Conservation (phyloP, 2,329 filamentous ascomycete species). For the Fusarium albosuccineum region DNA sequence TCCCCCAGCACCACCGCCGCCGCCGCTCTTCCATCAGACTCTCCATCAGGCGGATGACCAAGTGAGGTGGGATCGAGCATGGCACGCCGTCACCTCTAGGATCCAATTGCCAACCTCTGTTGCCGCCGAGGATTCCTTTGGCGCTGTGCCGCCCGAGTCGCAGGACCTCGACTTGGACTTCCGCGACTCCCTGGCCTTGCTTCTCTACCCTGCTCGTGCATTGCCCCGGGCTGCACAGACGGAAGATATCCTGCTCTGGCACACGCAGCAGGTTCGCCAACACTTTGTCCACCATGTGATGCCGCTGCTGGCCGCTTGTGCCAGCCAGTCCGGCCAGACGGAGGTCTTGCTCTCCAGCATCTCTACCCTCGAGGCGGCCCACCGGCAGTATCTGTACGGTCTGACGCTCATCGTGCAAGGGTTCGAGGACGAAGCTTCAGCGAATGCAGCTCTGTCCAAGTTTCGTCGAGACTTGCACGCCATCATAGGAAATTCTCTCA, state of each 20-base stretch:
- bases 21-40: conserved; percentile 38
- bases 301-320: conserved; percentile 65
- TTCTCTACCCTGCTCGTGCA: conserved; percentile 62
- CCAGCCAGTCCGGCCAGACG: conserved; percentile 56
- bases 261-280: conserved; percentile 70
- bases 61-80: conserved; percentile 70
- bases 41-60: conserved; percentile 59
- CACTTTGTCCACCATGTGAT: conserved; percentile 73
- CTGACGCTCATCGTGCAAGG: conserved; percentile 65
- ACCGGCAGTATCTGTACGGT: conserved; percentile 69
- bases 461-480: conserved; percentile 74
- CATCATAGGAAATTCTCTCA: conserved; percentile 73
- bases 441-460: conserved; percentile 57
- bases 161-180: conserved; percentile 62
- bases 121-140: conserved; percentile 67
- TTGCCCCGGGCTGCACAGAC: conserved; percentile 65
- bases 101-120: conserved; percentile 70
- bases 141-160: conserved; percentile 59
- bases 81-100: conserved; percentile 71
- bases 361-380: conserved; percentile 70
- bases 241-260: conserved; percentile 71
- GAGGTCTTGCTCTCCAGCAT: conserved; percentile 66
- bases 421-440: conserved; percentile 55
- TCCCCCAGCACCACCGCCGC: conserved; percentile 39
- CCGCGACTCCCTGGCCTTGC: conserved; percentile 64